A percentile compares a stretch with the other conserved stretches of the same genome.
phyloP scores from a whole-genome alignment of 495 filamentous ascomycete species.

The Hypoxylon intermedium region DNA sequence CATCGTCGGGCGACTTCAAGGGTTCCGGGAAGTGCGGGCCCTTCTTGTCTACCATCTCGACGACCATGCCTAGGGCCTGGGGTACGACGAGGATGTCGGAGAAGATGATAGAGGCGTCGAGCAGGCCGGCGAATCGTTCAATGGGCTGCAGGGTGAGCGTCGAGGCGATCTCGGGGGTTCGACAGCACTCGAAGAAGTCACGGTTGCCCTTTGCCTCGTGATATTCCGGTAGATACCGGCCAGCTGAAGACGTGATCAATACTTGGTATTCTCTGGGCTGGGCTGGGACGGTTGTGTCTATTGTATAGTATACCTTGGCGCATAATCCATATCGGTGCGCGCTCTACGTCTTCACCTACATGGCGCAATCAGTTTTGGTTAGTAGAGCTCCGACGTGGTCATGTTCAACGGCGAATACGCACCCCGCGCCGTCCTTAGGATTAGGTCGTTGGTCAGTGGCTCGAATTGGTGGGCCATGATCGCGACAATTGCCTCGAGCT shows the following conservation, averaged over 20 bases:
- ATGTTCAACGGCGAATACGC: constrained; percentile 36
- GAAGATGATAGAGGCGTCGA: constrained; percentile 99
- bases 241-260: constrained; percentile 63
- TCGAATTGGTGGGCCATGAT: constrained; percentile 71
- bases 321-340: constrained; percentile 98
- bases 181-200: constrained; percentile 98
- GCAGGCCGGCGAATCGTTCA: constrained; percentile 84
- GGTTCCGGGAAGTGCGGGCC: constrained; percentile 93
- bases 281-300: background rate
- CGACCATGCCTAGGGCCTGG: constrained; percentile 95
- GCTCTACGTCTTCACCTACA: constrained; percentile 84
- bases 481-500: too few relatives aligned
- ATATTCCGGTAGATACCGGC: constrained; percentile 97
- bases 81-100: constrained; percentile 98
- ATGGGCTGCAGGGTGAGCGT: constrained; percentile 92
- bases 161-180: constrained; percentile 87
- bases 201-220: constrained; percentile 86
- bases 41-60: constrained; percentile 96
- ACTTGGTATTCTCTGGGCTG: background rate
- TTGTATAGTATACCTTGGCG: constrained; percentile 74
- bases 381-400: constrained; percentile 36
- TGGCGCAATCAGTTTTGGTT: constrained; percentile 36
- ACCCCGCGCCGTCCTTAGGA: constrained; percentile 90
- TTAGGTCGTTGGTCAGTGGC: constrained; percentile 86
- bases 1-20: constrained; percentile 75